Evolutionary conservation across 2,329 filamentous ascomycete genomes (phyloP).

Genomic region (Diaporthe capsici): DNA sequence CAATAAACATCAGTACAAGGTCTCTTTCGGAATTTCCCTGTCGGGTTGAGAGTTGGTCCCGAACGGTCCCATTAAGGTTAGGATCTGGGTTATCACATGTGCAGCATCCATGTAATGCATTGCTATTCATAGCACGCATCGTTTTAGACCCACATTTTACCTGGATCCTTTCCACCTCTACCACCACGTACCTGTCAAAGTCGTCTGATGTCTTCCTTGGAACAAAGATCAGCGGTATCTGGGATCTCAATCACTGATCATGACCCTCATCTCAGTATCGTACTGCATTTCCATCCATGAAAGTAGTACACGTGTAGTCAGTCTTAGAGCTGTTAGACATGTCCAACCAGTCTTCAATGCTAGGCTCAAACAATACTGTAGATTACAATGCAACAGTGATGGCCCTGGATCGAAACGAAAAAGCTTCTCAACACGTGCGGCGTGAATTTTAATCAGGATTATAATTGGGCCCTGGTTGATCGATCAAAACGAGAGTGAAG

Average conservation of each 20-base stretch:
- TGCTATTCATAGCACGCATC: not conserved
- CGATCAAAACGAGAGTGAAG: constrained; percentile 1
- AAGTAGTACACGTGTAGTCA: no score
- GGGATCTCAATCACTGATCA: accelerated
- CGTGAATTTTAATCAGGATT: not conserved
- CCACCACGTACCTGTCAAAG: not conserved
- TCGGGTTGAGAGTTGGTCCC: not conserved
- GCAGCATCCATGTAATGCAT: not conserved
- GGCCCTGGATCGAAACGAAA: no score
- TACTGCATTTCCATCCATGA: not conserved
- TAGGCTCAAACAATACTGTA: accelerated
- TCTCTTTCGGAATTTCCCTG: not conserved
- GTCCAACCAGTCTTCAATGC: not conserved
- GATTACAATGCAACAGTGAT: not conserved
- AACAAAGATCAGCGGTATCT: not conserved
- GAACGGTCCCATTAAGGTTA: not conserved
- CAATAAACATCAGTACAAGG: not conserved
- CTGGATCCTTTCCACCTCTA: not conserved
- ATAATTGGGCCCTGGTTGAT: not conserved
- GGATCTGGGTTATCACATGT: not conserved
- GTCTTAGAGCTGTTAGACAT: not conserved
- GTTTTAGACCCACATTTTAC: not conserved
- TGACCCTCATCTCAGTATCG: not conserved
- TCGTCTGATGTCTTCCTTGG: not conserved
- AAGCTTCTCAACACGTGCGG: not conserved